Conservation (phyloP, 192 early-diverging fungal species). For the Rhizophagus clarus region DNA sequence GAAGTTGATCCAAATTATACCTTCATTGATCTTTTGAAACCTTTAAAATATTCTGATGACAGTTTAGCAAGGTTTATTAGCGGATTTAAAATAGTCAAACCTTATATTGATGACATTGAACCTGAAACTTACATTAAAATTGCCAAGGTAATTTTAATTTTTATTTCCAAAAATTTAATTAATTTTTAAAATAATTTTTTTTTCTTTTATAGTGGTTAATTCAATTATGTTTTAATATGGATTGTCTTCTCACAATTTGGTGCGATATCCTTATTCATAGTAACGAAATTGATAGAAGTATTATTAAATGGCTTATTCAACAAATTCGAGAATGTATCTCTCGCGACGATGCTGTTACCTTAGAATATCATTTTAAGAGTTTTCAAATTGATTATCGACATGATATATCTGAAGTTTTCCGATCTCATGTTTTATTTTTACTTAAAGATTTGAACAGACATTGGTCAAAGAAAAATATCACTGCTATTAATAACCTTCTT, state of each 20-base stretch:
- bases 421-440: background rate
- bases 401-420: background rate
- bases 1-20: background rate
- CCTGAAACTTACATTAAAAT: background rate
- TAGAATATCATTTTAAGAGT: no score
- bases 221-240: background rate
- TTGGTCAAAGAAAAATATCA: background rate
- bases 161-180: no score
- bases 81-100: background rate
- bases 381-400: background rate
- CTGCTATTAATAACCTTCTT: background rate
- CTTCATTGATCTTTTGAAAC: background rate
- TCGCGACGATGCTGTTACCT: background rate
- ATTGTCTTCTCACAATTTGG: background rate
- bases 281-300: background rate
- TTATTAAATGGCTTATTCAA: background rate
- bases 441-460: background rate
- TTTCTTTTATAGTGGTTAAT: background rate
- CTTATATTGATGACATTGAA: background rate
- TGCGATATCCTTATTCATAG: background rate
- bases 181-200: background rate
- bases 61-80: background rate
- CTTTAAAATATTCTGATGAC: background rate
- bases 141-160: background rate
- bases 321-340: background rate